Conservation (phyloP, 1,284 basidiomycete genomes). For the Malassezia dermatis region DNA sequence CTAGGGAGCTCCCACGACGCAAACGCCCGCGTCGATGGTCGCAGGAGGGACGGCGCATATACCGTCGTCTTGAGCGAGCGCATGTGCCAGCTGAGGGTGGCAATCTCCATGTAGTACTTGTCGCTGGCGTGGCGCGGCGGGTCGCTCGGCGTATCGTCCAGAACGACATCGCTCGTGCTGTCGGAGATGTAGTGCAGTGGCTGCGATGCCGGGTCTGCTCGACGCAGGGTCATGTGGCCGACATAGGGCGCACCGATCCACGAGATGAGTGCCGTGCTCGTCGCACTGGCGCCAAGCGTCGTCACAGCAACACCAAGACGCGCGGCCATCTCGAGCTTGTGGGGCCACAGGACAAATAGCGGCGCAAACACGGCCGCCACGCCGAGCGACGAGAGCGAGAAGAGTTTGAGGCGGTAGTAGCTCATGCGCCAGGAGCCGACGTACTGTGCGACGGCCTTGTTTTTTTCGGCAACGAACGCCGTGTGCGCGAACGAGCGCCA, state of each 20-base stretch:
- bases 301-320: constrained; percentile 61
- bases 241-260: constrained; percentile 60
- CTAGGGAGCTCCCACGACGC: constrained; percentile 56
- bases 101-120: constrained; percentile 55
- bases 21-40: constrained; percentile 61
- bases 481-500: neutral
- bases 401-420: constrained; percentile 67
- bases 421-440: constrained; percentile 61
- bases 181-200: constrained; percentile 15
- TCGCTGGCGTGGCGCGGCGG: constrained; percentile 11
- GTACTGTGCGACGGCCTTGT: constrained; percentile 30
- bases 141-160: constrained; percentile 17
- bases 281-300: constrained; percentile 60
- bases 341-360: constrained; percentile 69
- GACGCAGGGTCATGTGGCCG: constrained; percentile 47
- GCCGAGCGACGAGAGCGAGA: constrained; percentile 67
- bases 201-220: neutral
- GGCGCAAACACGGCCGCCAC: constrained; percentile 64
- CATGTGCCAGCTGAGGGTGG: constrained; percentile 59
- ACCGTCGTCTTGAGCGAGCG: constrained; percentile 58
- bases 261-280: constrained; percentile 64
- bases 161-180: neutral
- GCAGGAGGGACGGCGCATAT: constrained; percentile 63
- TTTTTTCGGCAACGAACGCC: neutral
- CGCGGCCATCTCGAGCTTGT: constrained; percentile 60